Evolutionary conservation across 176 grass and related monocot species (phyloP).

Genomic region (Guadua angustifolia): DNA sequence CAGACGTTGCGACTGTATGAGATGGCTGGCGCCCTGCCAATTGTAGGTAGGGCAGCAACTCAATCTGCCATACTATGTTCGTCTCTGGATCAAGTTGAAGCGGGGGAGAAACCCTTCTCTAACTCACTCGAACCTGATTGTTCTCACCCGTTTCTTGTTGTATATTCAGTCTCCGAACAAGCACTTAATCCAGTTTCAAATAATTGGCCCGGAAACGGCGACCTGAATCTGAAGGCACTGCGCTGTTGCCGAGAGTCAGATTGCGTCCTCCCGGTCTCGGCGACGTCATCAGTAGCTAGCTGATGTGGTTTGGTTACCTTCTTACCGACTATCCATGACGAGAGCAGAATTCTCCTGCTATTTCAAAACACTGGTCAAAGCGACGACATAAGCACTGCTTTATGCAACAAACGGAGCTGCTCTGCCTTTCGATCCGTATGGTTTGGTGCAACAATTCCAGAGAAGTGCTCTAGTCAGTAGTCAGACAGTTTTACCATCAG

Average conservation of each 20-base stretch:
- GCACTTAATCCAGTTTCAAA: background rate
- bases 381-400: constrained; percentile 31
- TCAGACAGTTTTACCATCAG: background rate
- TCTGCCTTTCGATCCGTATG: background rate
- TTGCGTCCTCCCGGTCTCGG: background rate
- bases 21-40: background rate
- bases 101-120: background rate
- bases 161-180: background rate
- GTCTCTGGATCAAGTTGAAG: too few relatives aligned
- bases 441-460: constrained; percentile 58
- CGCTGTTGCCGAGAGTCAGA: background rate
- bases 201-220: background rate
- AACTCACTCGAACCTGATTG: background rate
- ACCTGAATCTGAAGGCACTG: background rate
- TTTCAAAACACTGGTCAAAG: constrained; percentile 14
- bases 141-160: constrained; percentile 44
- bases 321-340: constrained; percentile 31
- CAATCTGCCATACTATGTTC: too few relatives aligned
- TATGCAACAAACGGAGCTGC: background rate
- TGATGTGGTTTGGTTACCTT: constrained; percentile 40
- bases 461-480: background rate
- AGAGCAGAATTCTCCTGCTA: background rate
- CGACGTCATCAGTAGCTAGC: background rate
- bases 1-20: background rate
- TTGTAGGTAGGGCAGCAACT: too few relatives aligned